A percentile compares a stretch with the other conserved stretches of the same genome.
phyloP scores from a whole-genome alignment of 306 rosid genomes.

The Begonia masoniana region DNA sequence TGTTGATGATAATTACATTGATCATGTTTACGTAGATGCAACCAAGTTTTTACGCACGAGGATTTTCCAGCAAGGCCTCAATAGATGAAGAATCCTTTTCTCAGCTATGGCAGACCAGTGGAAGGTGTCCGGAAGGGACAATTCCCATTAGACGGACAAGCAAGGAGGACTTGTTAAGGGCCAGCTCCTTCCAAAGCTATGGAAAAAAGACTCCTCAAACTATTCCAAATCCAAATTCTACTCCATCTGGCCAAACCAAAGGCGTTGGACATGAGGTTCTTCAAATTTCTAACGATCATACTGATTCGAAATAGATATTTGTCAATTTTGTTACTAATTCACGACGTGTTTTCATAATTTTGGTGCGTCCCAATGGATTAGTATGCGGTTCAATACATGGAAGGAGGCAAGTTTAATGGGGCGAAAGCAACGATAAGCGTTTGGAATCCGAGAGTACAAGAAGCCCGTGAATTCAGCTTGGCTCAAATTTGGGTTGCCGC shows the following conservation, averaged over 20 bases:
- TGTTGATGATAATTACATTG: background rate
- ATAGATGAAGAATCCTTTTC: slow-evolving; percentile 29
- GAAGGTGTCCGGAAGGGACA: slow-evolving; percentile 74
- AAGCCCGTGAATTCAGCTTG: slow-evolving; percentile 82
- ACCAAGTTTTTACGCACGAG: slow-evolving; percentile 79
- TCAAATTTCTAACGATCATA: background rate
- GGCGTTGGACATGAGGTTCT: slow-evolving; percentile 92
- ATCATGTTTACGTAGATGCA: slow-evolving; percentile 26
- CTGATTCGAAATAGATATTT: too few species aligned
- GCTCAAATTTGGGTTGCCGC: slow-evolving; percentile 97
- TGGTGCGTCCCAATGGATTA: background rate
- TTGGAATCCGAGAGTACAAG: slow-evolving; percentile 90
- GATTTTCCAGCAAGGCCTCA: slow-evolving; percentile 48
- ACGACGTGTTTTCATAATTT: too few species aligned
- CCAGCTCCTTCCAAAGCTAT: slow-evolving; percentile 64
- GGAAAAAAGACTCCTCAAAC: slow-evolving; percentile 81
- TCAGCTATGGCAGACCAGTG: slow-evolving; percentile 77
- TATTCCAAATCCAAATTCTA: slow-evolving; percentile 63
- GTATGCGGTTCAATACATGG: slow-evolving; percentile 89
- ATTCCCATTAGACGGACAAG: slow-evolving; percentile 80
- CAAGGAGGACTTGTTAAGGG: slow-evolving; percentile 68
- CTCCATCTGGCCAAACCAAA: slow-evolving; percentile 62
- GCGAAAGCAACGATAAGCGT: slow-evolving; percentile 95
- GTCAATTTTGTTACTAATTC: too few species aligned
- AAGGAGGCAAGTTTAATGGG: slow-evolving; percentile 84